Evolutionary conservation across 805 yeast species (phyloP), one percentile per base, ranked within the genome.

Genomic region (Ascoidea asiatica): DNA sequence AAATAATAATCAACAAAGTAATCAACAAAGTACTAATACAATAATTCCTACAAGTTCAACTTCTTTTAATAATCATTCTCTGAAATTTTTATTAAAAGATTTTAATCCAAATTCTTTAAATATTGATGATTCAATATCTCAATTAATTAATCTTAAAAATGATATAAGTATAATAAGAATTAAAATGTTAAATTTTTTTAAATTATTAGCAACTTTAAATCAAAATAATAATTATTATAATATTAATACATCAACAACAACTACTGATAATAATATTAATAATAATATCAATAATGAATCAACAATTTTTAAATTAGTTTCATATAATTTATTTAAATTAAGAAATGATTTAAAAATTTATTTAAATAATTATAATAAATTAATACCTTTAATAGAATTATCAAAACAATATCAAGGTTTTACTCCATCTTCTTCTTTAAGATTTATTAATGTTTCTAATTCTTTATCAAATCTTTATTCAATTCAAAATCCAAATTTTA

Each of bases 351-450:
- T 49, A n/a, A 18, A 37, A 29, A 29, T 41, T 8, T 45, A 47
- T 35, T 44, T 49, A 37, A 38, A 43, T 5, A 29, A 39, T 11
- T 81, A 83, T 51, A 70, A 72, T 44, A 77, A 75, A 38, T 68
- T 90, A 72, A 60, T 79, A 29, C 92, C 95, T 0, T 64, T 78
- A 42, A 71, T 92, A 13, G 66, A 76, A 49, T 40, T 46, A 5
- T 22, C 47, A 5, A 48, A 43, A 19, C 50, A 49, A 21, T 22
- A 43, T n/a, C 44, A 40, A 15, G 52, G 52, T 18, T 43, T 49
- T 11, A 11, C 35, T 8, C 35, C 35, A 8, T 29, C 35, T 29
- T 29, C 35, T 8, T 11, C 8, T 29, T 29, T 29, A 29, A 29
- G 15, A 29, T 29, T 29, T 15, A 29, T 29, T 3, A 29, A 29